phyloP scores from a whole-genome alignment of 1,284 basidiomycete species.

The Rhodotorula glutinis region DNA sequence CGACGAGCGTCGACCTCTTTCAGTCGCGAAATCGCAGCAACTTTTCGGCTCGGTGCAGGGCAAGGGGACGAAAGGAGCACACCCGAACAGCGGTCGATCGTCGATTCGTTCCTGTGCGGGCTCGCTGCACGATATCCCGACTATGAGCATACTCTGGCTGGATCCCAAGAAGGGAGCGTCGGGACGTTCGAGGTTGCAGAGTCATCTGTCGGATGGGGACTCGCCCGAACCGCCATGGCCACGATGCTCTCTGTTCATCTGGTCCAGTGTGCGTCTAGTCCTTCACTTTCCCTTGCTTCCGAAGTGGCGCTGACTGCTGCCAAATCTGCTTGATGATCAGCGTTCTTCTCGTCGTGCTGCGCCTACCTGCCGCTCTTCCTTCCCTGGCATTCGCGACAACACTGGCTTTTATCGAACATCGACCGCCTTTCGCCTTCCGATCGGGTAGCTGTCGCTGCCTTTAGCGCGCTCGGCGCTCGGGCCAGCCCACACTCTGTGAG shows the following conservation, averaged over 20 bases:
- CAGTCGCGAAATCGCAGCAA: too few species aligned
- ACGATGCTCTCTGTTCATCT: slow-evolving; percentile 16
- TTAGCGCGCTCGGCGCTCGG: slow-evolving; percentile 31
- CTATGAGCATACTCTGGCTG: background rate
- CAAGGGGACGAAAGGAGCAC: too few species aligned
- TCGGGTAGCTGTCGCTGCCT: slow-evolving; percentile 21
- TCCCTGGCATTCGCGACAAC: slow-evolving; percentile 12
- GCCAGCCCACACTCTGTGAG: slow-evolving; percentile 31
- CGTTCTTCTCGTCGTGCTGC: slow-evolving; percentile 35
- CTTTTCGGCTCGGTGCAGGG: too few species aligned
- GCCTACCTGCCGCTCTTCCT: slow-evolving; percentile 24
- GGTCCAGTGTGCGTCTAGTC: slow-evolving; percentile 12
- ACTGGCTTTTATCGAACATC: slow-evolving; percentile 2
- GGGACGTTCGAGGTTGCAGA: slow-evolving; percentile 1
- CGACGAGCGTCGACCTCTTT: too few species aligned
- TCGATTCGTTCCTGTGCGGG: too few species aligned
- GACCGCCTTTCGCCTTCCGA: slow-evolving; percentile 6
- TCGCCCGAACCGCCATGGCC: slow-evolving; percentile 25
- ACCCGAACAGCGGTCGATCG: too few species aligned
- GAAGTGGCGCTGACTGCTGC: too few species aligned
- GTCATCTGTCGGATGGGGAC: slow-evolving; percentile 17
- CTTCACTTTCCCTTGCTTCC: background rate
- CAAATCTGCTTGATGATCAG: background rate
- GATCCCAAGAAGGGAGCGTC: background rate
- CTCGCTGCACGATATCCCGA: background rate